Conservation (phyloP, 1,139 yeast genomes). For the Meyerozyma sp. region DNA sequence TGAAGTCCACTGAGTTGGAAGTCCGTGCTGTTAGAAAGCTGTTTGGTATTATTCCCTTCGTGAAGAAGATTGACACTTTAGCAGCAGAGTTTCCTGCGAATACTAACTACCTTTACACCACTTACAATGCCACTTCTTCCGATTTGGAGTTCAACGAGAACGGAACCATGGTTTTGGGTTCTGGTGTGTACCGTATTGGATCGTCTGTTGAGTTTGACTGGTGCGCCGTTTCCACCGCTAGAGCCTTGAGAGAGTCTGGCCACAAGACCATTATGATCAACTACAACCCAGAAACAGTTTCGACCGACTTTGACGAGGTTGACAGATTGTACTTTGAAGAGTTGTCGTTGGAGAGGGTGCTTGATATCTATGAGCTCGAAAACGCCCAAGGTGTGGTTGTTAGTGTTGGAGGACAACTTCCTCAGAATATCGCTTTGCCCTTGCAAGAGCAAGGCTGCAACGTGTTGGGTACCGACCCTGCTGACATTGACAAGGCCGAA, state of each 20-base stretch:
- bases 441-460: slow-evolving; percentile 82
- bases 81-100: slow-evolving; percentile 99
- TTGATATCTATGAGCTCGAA: slow-evolving; percentile 95
- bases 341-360: slow-evolving; percentile 88
- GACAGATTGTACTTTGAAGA: slow-evolving; percentile 96
- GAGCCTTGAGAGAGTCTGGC: slow-evolving; percentile 85
- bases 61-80: slow-evolving; percentile 92
- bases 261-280: slow-evolving; percentile 93
- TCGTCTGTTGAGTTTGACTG: slow-evolving; percentile 98
- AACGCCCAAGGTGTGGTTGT: slow-evolving; percentile 87
- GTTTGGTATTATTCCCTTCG: slow-evolving; percentile 83
- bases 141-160: slow-evolving; percentile 84
- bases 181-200: slow-evolving; percentile 98
- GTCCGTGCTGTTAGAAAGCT: slow-evolving; percentile 77
- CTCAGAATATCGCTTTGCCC: slow-evolving; percentile 89
- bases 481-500: slow-evolving; percentile 94
- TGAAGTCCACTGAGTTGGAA: slow-evolving; percentile 65
- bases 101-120: slow-evolving; percentile 92
- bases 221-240: slow-evolving; percentile 98
- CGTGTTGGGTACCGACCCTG: slow-evolving; percentile 90
- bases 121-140: slow-evolving; percentile 85
- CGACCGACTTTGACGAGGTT: slow-evolving; percentile 97
- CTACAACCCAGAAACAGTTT: slow-evolving; percentile 97
- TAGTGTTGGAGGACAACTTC: slow-evolving; percentile 96
- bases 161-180: slow-evolving; percentile 92